These are phyloP conservation scores for Aspergillus eucalypticola DNA, from an alignment of 2,329 filamentous ascomycete species.

Conservation along the genomic window DNA sequence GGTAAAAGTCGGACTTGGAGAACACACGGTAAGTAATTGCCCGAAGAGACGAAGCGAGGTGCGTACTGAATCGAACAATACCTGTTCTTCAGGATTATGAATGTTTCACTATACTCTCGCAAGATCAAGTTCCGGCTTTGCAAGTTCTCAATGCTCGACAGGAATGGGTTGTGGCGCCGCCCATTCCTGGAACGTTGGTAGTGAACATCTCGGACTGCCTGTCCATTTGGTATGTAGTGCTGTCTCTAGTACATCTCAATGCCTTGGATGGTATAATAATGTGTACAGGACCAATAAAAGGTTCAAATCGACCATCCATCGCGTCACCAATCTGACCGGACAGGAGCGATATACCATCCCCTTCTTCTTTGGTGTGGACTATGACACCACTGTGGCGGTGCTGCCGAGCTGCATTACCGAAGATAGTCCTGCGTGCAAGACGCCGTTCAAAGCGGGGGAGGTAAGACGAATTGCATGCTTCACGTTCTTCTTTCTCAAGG, in stretches of 20 bases:
- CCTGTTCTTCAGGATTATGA: conserved; percentile 35
- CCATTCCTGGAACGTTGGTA: conserved; percentile 29
- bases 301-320: conserved; percentile 44
- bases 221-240: conserved; percentile 23
- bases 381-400: conserved; percentile 36
- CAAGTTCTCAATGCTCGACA: conserved; percentile 37
- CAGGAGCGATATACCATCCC: conserved; percentile 44
- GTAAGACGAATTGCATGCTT: conserved; percentile 13
- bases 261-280: background rate
- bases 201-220: conserved; percentile 39
- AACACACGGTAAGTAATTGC: conserved; percentile 35
- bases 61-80: too few species aligned
- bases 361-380: conserved; percentile 46
- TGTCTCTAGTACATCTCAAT: background rate
- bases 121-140: conserved; percentile 40
- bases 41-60: background rate
- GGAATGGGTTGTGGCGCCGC: conserved; percentile 28
- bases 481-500: background rate
- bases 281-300: conserved; percentile 38
- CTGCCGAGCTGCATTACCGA: conserved; percentile 20
- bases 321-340: conserved; percentile 43
- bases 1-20: conserved; percentile 41
- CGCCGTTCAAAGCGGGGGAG: conserved; percentile 24
- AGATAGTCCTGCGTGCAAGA: conserved; percentile 14
- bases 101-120: conserved; percentile 44